Evolutionary conservation across 2,329 filamentous ascomycete species (phyloP).

Genomic region (Bipolaris oryzae): DNA sequence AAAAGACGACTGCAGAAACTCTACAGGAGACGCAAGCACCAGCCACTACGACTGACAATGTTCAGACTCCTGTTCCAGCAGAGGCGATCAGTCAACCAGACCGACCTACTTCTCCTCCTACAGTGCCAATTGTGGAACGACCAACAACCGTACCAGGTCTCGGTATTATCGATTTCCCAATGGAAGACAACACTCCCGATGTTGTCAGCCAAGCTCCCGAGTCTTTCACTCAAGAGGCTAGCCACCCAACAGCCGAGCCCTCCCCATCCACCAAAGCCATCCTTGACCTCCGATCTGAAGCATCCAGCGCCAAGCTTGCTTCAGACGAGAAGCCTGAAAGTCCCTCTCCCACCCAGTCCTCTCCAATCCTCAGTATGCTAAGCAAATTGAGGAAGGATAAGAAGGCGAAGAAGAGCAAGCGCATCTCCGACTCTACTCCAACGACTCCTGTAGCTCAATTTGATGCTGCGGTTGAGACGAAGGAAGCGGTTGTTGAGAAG

Average conservation of each 20-base stretch:
- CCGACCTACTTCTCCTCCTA: slow-evolving; percentile 1
- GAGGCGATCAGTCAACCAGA: slow-evolving; percentile 3
- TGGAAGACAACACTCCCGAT: slow-evolving; percentile 4
- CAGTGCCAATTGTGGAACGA: not conserved
- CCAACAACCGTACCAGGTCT: not conserved
- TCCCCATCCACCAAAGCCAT: slow-evolving; percentile 36
- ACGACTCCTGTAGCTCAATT: slow-evolving; percentile 34
- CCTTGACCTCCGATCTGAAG: slow-evolving; percentile 35
- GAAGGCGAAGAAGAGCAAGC: slow-evolving; percentile 31
- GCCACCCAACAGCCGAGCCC: slow-evolving; percentile 6
- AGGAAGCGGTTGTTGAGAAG: slow-evolving; percentile 23
- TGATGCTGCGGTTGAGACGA: slow-evolving; percentile 29
- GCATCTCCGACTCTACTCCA: slow-evolving; percentile 25
- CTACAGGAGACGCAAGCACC: slow-evolving; percentile 2
- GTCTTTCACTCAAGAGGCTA: not conserved
- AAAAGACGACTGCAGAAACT: slow-evolving; percentile 14
- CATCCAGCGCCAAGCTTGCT: slow-evolving; percentile 30
- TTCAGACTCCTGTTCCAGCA: not conserved
- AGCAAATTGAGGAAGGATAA: slow-evolving; percentile 40
- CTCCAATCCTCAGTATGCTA: slow-evolving; percentile 38
- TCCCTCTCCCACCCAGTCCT: slow-evolving; percentile 16
- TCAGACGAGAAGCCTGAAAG: slow-evolving; percentile 16
- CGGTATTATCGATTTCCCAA: not conserved
- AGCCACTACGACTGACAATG: slow-evolving; percentile 7
- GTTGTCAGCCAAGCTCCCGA: slow-evolving; percentile 5